Evolutionary conservation across 2,329 filamentous ascomycete genomes (phyloP).

Genomic region (Neopestalotiopsis rosae): DNA sequence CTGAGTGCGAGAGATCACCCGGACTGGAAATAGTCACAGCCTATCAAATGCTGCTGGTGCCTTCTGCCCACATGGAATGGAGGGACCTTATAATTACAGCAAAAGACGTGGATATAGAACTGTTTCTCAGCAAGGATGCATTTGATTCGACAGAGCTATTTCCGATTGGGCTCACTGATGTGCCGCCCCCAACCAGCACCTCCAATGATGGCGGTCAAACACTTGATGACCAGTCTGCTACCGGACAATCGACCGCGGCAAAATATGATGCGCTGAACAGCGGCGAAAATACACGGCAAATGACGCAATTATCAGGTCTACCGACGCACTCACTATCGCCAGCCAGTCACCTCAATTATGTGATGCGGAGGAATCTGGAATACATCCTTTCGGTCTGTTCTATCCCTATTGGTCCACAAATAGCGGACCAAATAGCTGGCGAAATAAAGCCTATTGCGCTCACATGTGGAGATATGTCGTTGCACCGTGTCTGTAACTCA

Average conservation of each 20-base stretch:
- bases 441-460: conserved; percentile 15
- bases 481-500: conserved; percentile 19
- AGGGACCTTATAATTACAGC: background rate
- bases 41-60: background rate
- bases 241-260: too few species aligned
- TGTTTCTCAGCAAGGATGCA: too few species aligned
- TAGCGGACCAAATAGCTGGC: background rate
- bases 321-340: background rate
- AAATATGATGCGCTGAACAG: too few species aligned
- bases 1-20: too few species aligned
- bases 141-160: too few species aligned
- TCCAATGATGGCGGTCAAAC: too few species aligned
- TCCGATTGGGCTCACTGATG: too few species aligned
- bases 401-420: conserved; percentile 5
- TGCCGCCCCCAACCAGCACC: too few species aligned
- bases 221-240: too few species aligned
- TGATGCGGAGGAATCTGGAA: conserved; percentile 17
- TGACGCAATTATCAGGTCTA: too few species aligned
- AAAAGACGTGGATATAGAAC: background rate
- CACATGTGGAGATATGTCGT: conserved; percentile 23
- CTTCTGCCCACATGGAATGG: background rate
- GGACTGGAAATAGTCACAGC: background rate
- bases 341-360: conserved; percentile 14
- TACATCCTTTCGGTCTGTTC: conserved; percentile 22
- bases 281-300: rapidly evolving